Conservation (phyloP, 805 yeast genomes). For the Saturnispora mendoncae region DNA sequence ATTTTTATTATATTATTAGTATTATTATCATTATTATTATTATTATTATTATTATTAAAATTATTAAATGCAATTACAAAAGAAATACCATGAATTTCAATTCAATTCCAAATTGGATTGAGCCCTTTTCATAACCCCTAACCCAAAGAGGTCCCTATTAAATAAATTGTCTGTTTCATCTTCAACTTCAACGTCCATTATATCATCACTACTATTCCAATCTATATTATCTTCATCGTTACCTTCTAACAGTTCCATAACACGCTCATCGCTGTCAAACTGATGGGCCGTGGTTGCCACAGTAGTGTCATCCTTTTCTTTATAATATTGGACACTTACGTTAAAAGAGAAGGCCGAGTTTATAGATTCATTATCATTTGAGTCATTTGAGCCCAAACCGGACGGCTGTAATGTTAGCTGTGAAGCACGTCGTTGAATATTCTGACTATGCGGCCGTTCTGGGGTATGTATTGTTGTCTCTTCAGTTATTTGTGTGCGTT, state of each 20-base stretch:
- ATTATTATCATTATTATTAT: too few species aligned
- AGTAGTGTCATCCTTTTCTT: conserved; percentile 2
- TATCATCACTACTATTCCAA: conserved; percentile 6
- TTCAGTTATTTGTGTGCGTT: too few species aligned
- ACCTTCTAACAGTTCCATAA: conserved; percentile 11
- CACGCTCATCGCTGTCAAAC: conserved; percentile 1
- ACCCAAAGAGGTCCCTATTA: conserved; percentile 30
- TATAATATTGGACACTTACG: conserved; percentile 7
- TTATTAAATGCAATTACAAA: too few species aligned
- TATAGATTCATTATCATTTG: background rate
- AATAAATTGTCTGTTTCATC: conserved; percentile 34
- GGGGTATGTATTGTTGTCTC: too few species aligned
- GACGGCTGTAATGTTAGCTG: too few species aligned
- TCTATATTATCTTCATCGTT: too few species aligned
- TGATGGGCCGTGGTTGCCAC: background rate
- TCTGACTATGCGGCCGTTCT: too few species aligned
- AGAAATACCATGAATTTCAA: too few species aligned
- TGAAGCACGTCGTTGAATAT: too few species aligned
- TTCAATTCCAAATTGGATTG: conserved; percentile 39
- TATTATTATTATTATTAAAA: too few species aligned
- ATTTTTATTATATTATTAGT: too few species aligned
- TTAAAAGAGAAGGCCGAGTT: conserved; percentile 7
- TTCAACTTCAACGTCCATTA: conserved; percentile 17
- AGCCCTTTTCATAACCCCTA: conserved; percentile 19
- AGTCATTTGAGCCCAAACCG: background rate